Percentiles rank a stretch among this genome's conserved stretches.
Conservation (phyloP, 1,284 basidiomycete genomes). For the Trichosporon coremiiforme region DNA sequence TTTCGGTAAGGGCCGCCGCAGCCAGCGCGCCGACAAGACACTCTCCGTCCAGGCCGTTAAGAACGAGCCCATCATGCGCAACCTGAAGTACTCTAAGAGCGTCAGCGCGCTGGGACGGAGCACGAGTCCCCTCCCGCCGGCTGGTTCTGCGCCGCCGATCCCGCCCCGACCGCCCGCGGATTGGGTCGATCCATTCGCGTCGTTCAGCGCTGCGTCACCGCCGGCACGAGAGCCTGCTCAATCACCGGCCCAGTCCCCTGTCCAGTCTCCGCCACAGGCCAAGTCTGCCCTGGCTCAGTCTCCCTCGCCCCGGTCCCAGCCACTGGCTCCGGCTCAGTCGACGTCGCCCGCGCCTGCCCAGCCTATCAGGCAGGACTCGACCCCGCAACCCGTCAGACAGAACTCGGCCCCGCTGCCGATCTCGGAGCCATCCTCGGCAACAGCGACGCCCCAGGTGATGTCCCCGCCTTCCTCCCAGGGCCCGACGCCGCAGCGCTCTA, state of each 20-base stretch:
- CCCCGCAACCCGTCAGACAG: neutral
- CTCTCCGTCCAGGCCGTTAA: constrained; percentile 8
- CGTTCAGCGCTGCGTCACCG: neutral
- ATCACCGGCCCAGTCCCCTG: no score
- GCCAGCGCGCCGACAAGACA: neutral
- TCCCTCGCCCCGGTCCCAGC: no score
- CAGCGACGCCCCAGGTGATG: no score
- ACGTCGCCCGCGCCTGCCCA: no score
- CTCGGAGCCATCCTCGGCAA: no score
- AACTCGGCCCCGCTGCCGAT: neutral
- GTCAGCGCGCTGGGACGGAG: neutral
- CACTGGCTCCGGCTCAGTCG: no score
- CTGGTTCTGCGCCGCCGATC: neutral
- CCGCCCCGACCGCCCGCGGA: constrained; percentile 3
- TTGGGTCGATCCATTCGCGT: neutral
- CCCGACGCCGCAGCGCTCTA: no score
- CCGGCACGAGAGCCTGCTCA: no score
- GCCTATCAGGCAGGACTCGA: neutral
- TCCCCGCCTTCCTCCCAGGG: no score
- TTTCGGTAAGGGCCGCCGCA: no score
- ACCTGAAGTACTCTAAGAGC: neutral
- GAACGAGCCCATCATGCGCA: constrained; percentile 13
- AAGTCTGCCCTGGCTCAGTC: no score
- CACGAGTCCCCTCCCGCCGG: neutral
- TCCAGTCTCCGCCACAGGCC: no score